phyloP scores from a whole-genome alignment of 345 rosid species.

The Populus simonii region DNA sequence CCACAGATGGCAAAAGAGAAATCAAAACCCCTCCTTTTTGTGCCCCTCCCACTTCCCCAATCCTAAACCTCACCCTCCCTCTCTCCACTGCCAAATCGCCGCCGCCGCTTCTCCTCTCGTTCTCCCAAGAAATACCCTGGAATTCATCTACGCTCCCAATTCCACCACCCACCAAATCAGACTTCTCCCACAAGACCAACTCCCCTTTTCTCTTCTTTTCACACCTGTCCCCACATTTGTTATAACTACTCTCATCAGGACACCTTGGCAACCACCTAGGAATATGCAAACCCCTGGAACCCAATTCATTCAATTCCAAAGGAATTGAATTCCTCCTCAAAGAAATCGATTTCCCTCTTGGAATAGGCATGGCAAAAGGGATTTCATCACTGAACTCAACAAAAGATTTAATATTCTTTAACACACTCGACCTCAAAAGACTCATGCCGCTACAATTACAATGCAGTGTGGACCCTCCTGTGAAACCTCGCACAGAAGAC shows the following conservation, averaged over 20 bases:
- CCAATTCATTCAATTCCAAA: neutral
- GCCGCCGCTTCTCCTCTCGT: neutral
- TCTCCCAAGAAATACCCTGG: neutral
- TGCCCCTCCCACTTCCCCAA: slow-evolving; percentile 1
- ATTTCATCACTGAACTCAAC: slow-evolving; percentile 38
- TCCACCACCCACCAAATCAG: slow-evolving; percentile 1
- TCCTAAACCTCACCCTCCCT: slow-evolving; percentile 22
- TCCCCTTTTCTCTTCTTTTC: neutral
- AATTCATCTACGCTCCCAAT: neutral
- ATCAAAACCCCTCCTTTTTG: neutral
- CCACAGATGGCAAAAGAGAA: neutral
- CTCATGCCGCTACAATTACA: slow-evolving; percentile 3
- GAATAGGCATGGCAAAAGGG: slow-evolving; percentile 59
- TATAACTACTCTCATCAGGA: slow-evolving; percentile 25
- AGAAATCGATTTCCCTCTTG: slow-evolving; percentile 5
- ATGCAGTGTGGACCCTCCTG: slow-evolving; percentile 43
- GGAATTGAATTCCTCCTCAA: neutral
- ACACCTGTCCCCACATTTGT: neutral
- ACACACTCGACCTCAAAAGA: slow-evolving; percentile 28
- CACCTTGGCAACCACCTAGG: slow-evolving; percentile 42
- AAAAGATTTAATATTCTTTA: slow-evolving; percentile 36
- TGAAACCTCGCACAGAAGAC: slow-evolving; percentile 33
- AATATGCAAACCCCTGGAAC: slow-evolving; percentile 12
- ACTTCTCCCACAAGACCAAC: slow-evolving; percentile 28
- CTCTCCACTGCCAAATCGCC: slow-evolving; percentile 22